Percentiles rank a stretch among this genome's conserved stretches.
These are phyloP conservation scores for Metschnikowia chrysomelidarum DNA, from an alignment of 805 yeast genomes.

Conservation along the genomic window DNA sequence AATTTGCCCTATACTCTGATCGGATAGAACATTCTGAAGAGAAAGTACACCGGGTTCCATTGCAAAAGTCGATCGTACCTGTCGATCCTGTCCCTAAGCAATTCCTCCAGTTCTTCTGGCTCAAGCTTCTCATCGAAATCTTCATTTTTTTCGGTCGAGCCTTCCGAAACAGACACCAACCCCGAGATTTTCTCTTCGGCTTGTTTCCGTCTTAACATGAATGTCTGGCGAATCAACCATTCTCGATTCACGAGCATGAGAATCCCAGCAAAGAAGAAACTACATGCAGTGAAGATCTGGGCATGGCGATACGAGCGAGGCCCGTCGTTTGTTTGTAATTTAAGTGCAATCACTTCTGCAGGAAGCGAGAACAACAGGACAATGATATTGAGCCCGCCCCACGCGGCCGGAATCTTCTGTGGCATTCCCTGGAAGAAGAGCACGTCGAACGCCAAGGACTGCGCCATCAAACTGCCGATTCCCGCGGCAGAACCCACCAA, in stretches of 20 bases:
- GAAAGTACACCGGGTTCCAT: constrained; percentile 3
- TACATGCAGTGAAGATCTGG: constrained; percentile 57
- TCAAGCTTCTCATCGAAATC: neutral
- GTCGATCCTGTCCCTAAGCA: constrained; percentile 9
- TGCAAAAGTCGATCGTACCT: constrained; percentile 15
- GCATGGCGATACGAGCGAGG: constrained; percentile 48
- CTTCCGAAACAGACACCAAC: neutral
- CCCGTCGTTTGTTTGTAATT: constrained; percentile 13
- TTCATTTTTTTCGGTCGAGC: neutral
- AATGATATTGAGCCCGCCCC: constrained; percentile 39
- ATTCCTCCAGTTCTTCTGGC: constrained; percentile 3
- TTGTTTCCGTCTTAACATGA: constrained; percentile 8
- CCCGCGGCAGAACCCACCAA: constrained; percentile 34
- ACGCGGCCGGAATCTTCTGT: constrained; percentile 35
- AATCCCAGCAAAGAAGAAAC: constrained; percentile 43
- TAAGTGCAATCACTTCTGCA: constrained; percentile 54
- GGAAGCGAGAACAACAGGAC: constrained; percentile 36
- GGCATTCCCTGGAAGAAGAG: constrained; percentile 13
- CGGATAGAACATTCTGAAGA: constrained; percentile 18
- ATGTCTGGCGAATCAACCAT: constrained; percentile 37
- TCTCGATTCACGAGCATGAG: constrained; percentile 51
- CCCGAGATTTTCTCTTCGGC: constrained; percentile 12
- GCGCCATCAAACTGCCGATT: constrained; percentile 23
- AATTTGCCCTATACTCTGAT: constrained; percentile 17
- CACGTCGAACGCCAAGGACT: constrained; percentile 18